phyloP scores from a whole-genome alignment of 78 protist species.

The Carpediemonas membranifera region DNA sequence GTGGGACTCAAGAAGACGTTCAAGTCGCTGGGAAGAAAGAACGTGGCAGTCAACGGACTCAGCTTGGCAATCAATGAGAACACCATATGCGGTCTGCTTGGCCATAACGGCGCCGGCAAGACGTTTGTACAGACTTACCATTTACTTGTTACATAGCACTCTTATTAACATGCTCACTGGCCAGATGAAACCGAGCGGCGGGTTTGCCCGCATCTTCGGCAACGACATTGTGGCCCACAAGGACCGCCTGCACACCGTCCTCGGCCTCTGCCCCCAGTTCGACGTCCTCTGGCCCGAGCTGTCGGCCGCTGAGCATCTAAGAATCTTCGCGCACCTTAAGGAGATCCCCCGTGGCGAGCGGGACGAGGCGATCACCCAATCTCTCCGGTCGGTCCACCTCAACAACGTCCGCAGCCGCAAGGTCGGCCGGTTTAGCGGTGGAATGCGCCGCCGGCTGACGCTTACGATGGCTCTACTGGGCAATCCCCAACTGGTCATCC shows the following conservation, averaged over 20 bases:
- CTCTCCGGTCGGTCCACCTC: too few relatives aligned
- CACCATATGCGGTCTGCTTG: constrained; percentile 31
- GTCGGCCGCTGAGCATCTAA: constrained; percentile 41
- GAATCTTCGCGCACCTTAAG: constrained; percentile 19
- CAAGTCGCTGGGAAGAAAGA: not conserved
- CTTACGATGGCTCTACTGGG: constrained; percentile 62
- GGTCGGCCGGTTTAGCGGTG: too few relatives aligned
- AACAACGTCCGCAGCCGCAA: too few relatives aligned
- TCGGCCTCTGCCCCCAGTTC: constrained; percentile 66
- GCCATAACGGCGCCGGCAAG: constrained; percentile 57
- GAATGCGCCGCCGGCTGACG: constrained; percentile 62
- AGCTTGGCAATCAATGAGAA: not conserved
- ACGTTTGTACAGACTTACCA: not conserved
- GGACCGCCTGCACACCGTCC: constrained; percentile 17
- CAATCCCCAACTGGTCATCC: too few relatives aligned
- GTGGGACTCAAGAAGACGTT: constrained; percentile 6
- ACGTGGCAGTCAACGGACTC: constrained; percentile 8
- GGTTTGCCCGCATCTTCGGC: constrained; percentile 6
- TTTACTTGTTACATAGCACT: too few relatives aligned
- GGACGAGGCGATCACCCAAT: too few relatives aligned
- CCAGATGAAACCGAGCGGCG: constrained; percentile 9
- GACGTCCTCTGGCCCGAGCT: constrained; percentile 48
- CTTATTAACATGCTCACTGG: constrained; percentile 71
- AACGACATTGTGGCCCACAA: not conserved
- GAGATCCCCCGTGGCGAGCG: too few relatives aligned